Evolutionary conservation across 345 rosid species (phyloP), one percentile per base, ranked within the genome.

Genomic region (Eucalyptus virginea): DNA sequence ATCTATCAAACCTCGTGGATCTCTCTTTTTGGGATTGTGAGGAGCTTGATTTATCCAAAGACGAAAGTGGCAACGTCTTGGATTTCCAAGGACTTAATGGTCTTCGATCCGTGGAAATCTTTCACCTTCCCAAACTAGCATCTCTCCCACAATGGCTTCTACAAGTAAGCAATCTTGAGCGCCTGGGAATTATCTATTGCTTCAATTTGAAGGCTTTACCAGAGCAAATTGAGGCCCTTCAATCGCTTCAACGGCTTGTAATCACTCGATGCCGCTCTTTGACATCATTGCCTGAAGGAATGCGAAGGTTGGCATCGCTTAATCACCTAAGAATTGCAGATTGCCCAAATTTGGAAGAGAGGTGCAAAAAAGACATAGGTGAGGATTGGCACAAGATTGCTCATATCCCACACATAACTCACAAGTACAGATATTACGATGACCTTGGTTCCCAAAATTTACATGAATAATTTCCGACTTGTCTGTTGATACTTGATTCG

Each of bases 111-210:
- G 10, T 52, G 24, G 56, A 52, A 52, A 52, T 52, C 56, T 52
- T 19, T 52, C 56, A 19, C 56, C 56, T 52, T 52, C 56, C 56
- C 56, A 52, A 52, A 52, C 56, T 52, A 52, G 24, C 56, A 52
- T 52, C 56, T 52, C 56, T 52, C 56, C 56, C 56, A 19, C 56
- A 19, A 52, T 52, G 89, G 77, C 86, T 91, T 62, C 34, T 67
- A 54, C 89, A 16, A 16, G 77, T 87, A 40, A 86, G 30, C 18
- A 23, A 30, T 42, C 90, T 90, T 3, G 89, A 89, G 34, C 86
- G 86, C 44, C 42, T 88, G 81, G 45, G 15, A 56, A 56, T 56
- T 56, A 56, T 56, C 62, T 56, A 56, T 56, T 92, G 92, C 62
- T 91, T 90, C 16, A 34, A 88, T 69, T 89, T 89, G 49, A 37